Conservation (phyloP, 225 moss, liverwort and hornwort genomes). For the Physcomitrellopsis africana region DNA sequence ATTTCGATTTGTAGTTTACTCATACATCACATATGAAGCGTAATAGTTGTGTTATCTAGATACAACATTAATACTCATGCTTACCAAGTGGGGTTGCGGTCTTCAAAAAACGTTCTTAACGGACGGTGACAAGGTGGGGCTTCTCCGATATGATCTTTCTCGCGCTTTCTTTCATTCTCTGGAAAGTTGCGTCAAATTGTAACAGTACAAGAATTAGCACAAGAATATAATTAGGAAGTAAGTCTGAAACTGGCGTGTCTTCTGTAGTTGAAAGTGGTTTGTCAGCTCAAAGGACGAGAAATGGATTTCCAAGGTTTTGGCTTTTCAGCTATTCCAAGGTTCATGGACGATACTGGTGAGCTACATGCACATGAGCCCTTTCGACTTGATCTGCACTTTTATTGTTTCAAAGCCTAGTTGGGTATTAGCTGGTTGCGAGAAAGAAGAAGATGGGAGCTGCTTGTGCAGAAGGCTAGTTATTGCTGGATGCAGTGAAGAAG, state of each 20-base stretch:
- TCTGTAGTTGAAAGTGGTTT: conserved; percentile 94
- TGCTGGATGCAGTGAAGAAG: not conserved
- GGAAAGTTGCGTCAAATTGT: not conserved
- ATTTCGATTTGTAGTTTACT: not conserved
- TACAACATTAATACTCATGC: conserved; percentile 99
- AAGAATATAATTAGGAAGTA: not conserved
- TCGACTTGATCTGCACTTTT: conserved; percentile 14
- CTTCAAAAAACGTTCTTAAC: conserved; percentile 81
- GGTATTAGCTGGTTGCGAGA: not conserved
- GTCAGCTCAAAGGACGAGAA: conserved; percentile 98
- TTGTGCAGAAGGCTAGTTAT: not conserved
- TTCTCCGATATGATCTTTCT: not conserved
- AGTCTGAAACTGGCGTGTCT: conserved; percentile 23
- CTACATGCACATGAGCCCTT: conserved; percentile 33
- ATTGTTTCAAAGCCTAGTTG: not conserved
- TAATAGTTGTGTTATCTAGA: conserved; percentile 42
- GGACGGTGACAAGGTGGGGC: conserved; percentile 90
- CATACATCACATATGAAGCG: not conserved
- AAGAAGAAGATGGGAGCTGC: not conserved
- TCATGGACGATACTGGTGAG: conserved; percentile 83
- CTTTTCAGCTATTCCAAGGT: conserved; percentile 84
- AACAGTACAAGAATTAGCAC: conserved; percentile 1
- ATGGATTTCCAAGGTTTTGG: conserved; percentile 97
- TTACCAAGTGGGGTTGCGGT: conserved; percentile 88
- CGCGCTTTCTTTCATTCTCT: not conserved